A percentile compares a stretch with the other conserved stretches of the same genome.
phyloP scores from a whole-genome alignment of 164 flowering plant genomes.

The Annona cherimola region DNA sequence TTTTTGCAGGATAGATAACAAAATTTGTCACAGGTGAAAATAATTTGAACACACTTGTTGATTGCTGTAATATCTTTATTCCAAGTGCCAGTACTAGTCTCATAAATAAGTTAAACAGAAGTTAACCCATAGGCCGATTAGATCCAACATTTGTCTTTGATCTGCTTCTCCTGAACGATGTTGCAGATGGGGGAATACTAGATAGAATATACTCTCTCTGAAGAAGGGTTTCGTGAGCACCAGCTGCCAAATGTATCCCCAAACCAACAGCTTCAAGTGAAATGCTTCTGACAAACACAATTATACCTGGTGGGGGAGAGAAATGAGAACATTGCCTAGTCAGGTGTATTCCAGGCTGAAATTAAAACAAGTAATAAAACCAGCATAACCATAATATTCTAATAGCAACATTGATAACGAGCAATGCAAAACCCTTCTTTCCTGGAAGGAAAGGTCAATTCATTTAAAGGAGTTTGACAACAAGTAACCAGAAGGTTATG shows the following conservation, averaged over 20 bases:
- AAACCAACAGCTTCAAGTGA: slow-evolving; percentile 94
- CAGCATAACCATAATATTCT: too few species aligned
- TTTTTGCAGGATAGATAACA: too few species aligned
- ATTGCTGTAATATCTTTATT: not conserved
- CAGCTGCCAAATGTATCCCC: slow-evolving; percentile 94
- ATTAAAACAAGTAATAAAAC: not conserved
- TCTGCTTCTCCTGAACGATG: slow-evolving; percentile 32
- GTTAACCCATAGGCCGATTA: slow-evolving; percentile 83
- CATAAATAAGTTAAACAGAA: too few species aligned
- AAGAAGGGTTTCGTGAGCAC: slow-evolving; percentile 82
- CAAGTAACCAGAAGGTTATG: too few species aligned
- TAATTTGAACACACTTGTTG: not conserved
- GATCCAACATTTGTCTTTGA: slow-evolving; percentile 43
- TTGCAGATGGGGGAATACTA: slow-evolving; percentile 54
- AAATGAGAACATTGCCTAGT: not conserved
- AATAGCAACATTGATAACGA: not conserved
- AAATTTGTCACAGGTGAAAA: too few species aligned
- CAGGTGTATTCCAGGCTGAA: too few species aligned
- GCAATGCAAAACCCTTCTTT: too few species aligned
- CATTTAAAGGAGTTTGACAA: too few species aligned
- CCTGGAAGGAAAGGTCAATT: too few species aligned
- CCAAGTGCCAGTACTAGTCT: not conserved
- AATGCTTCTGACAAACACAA: slow-evolving; percentile 89
- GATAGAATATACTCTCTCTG: slow-evolving; percentile 78
- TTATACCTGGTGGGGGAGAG: slow-evolving; percentile 47